Percentiles rank a stretch among this genome's conserved stretches.
These are phyloP conservation scores for Amyloporia xantha DNA, from an alignment of 768 basidiomycete genomes.

Conservation along the genomic window DNA sequence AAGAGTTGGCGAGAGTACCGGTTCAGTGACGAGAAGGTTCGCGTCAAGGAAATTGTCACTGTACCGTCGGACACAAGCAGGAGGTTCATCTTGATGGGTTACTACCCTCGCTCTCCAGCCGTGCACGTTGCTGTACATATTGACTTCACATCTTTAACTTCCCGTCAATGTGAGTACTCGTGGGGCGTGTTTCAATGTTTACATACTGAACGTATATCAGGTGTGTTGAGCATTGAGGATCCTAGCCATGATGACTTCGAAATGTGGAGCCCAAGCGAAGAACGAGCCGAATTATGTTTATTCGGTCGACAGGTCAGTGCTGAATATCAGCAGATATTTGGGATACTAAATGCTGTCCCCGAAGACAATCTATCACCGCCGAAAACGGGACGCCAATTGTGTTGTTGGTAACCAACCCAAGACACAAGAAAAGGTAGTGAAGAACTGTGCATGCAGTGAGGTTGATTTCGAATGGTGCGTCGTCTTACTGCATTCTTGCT, in stretches of 20 bases:
- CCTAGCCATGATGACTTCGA: constrained; percentile 91
- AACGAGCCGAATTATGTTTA: constrained; percentile 79
- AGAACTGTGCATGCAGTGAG: constrained; percentile 65
- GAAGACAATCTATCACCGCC: constrained; percentile 88
- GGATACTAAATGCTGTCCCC: neutral
- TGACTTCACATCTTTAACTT: constrained; percentile 80
- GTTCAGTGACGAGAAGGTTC: constrained; percentile 68
- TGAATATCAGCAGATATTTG: neutral
- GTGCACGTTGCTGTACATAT: constrained; percentile 71
- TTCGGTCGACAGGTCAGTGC: constrained; percentile 79
- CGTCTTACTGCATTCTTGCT: neutral
- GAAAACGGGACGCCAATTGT: constrained; percentile 73
- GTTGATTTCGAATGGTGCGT: constrained; percentile 93
- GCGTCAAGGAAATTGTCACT: constrained; percentile 74
- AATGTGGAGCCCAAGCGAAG: constrained; percentile 92
- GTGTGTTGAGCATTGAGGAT: constrained; percentile 60
- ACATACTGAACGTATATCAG: constrained; percentile 32
- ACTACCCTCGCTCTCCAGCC: constrained; percentile 36
- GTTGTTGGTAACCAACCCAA: constrained; percentile 70
- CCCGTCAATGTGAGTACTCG: constrained; percentile 57
- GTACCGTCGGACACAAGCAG: constrained; percentile 88
- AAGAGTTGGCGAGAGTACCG: constrained; percentile 81
- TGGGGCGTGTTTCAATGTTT: constrained; percentile 1
- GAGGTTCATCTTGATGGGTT: constrained; percentile 82
- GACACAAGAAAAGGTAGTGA: constrained; percentile 43